phyloP scores from a whole-genome alignment of 225 moss, liverwort and hornwort genomes.

The Lunularia cruciata region DNA sequence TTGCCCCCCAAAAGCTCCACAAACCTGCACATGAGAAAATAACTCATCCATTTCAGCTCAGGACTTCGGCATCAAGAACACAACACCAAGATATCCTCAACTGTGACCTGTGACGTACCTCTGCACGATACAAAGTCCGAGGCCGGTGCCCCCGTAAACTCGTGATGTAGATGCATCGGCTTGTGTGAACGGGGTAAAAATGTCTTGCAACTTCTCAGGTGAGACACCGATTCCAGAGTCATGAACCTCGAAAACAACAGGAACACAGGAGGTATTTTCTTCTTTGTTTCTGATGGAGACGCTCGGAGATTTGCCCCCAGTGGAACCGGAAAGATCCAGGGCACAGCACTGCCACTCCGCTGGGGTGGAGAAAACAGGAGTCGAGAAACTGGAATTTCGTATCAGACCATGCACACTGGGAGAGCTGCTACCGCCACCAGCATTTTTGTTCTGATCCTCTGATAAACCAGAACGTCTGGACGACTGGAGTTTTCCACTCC shows the following conservation, averaged over 20 bases:
- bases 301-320: neutral
- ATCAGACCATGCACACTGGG: neutral
- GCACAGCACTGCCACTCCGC: constrained; percentile 15
- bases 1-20: constrained; percentile 57
- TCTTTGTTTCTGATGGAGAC: neutral
- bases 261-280: constrained; percentile 13
- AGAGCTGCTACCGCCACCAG: neutral
- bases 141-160: constrained; percentile 61
- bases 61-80: neutral
- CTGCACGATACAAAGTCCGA: constrained; percentile 62
- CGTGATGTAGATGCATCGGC: constrained; percentile 64
- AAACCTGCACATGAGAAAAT: constrained; percentile 37
- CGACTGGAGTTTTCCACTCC: neutral
- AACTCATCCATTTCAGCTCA: neutral
- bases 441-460: constrained; percentile 5
- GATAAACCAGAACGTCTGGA: neutral
- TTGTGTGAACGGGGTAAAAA: constrained; percentile 63
- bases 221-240: constrained; percentile 65
- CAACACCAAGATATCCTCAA: too few species aligned
- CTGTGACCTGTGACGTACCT: constrained; percentile 41
- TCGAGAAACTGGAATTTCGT: neutral
- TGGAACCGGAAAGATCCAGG: neutral
- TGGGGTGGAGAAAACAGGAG: constrained; percentile 14
- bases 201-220: constrained; percentile 49
- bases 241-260: constrained; percentile 46